Percentiles rank a stretch among this genome's conserved stretches.
phyloP scores from a whole-genome alignment of 2,329 filamentous ascomycete genomes.

The Cryphonectria japonica region DNA sequence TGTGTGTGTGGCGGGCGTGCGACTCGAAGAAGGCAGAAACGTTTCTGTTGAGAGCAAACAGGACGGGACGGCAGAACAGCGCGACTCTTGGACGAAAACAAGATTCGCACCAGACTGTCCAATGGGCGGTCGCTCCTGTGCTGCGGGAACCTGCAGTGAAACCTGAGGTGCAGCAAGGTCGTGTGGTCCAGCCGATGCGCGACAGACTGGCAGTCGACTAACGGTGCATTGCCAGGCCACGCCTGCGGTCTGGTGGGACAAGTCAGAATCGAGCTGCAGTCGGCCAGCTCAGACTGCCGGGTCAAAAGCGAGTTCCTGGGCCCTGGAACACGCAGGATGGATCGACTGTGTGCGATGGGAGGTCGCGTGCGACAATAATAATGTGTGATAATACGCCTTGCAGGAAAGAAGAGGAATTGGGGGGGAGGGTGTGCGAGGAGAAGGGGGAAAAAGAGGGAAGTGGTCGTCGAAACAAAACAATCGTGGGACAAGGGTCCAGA shows the following conservation, averaged over 20 bases:
- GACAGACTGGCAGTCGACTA: conserved; percentile 16
- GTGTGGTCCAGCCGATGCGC: conserved; percentile 23
- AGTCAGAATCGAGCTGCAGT: conserved; percentile 22
- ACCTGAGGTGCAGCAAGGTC: conserved; percentile 21
- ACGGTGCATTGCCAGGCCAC: conserved; percentile 18
- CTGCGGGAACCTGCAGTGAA: conserved; percentile 29
- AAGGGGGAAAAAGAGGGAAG: conserved; percentile 19
- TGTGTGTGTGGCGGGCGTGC: conserved; percentile 14
- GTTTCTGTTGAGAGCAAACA: conserved; percentile 5
- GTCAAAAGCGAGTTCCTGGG: neutral
- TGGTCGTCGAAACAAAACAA: conserved; percentile 14
- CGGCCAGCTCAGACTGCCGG: conserved; percentile 3
- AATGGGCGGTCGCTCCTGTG: conserved; percentile 26
- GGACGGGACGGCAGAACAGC: conserved; percentile 5
- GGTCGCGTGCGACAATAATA: conserved; percentile 6
- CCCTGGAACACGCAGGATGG: neutral
- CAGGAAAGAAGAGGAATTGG: neutral
- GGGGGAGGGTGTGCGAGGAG: neutral
- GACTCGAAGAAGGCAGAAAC: conserved; percentile 9
- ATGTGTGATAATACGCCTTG: conserved; percentile 21
- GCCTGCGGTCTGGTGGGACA: conserved; percentile 19
- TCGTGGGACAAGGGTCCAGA: conserved; percentile 2
- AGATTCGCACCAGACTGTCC: conserved; percentile 20
- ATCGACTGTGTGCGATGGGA: neutral
- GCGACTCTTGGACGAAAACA: conserved; percentile 17